Evolutionary conservation across 805 yeast genomes (phyloP).

Genomic region (Hyphopichia homilentoma): DNA sequence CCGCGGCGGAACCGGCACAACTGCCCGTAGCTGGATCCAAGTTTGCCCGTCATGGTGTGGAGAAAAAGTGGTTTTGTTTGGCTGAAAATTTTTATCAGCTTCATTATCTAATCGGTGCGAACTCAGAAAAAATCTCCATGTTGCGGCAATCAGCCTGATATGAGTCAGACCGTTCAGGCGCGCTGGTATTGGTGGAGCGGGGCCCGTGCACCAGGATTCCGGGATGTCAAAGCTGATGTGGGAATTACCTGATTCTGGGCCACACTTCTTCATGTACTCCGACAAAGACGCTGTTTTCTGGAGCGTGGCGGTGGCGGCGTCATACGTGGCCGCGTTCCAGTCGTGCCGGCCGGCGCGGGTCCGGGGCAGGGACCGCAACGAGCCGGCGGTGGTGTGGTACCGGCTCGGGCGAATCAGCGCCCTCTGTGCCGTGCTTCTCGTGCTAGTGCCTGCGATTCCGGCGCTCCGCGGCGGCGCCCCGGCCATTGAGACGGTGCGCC

Average conservation of each 20-base stretch:
- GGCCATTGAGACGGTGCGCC: slow-evolving; percentile 10
- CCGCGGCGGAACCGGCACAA: background rate
- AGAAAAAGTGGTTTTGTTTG: no score
- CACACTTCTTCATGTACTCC: no score
- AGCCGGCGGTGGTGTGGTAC: slow-evolving; percentile 37
- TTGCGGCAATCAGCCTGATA: background rate
- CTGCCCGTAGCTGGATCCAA: no score
- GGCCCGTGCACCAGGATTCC: background rate
- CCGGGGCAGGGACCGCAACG: slow-evolving; percentile 32
- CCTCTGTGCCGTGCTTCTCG: slow-evolving; percentile 25
- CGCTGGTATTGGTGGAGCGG: slow-evolving; percentile 1
- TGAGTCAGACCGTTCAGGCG: slow-evolving; percentile 3
- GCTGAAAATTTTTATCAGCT: slow-evolving; percentile 3
- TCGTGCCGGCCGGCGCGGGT: slow-evolving; percentile 19
- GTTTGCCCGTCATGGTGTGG: slow-evolving; percentile 11
- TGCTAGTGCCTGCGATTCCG: slow-evolving; percentile 22
- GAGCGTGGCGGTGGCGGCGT: slow-evolving; percentile 8
- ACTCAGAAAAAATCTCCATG: slow-evolving; percentile 1
- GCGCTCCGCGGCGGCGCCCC: slow-evolving; percentile 23
- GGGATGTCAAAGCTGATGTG: no score
- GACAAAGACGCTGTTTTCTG: no score
- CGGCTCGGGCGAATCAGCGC: slow-evolving; percentile 36
- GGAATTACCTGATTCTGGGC: no score
- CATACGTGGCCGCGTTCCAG: slow-evolving; percentile 46
- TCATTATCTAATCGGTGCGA: background rate